A percentile compares a stretch with the other conserved stretches of the same genome.
phyloP scores from a whole-genome alignment of 202 grass and related monocot genomes.

The Dendrocalamus latiflorus region DNA sequence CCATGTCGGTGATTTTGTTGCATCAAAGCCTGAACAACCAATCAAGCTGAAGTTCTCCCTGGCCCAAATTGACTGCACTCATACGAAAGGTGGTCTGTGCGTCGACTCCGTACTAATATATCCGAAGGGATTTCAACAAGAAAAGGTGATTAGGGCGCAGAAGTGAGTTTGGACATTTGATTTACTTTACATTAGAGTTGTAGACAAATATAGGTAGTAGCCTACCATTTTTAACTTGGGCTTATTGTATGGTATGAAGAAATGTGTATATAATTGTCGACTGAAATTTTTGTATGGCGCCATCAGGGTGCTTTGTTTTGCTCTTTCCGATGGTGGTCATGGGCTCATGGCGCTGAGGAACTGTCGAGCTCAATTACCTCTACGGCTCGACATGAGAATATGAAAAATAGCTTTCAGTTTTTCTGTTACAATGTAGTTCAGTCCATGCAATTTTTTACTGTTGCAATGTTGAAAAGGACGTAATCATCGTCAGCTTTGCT shows the following conservation, averaged over 20 bases:
- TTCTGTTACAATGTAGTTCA: not conserved
- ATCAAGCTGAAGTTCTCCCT: constrained; percentile 76
- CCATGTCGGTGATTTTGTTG: constrained; percentile 74
- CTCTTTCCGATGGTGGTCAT: not conserved
- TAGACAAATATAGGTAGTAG: not conserved
- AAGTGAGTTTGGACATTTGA: constrained; percentile 12
- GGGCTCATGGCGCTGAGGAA: not conserved
- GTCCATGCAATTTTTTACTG: not conserved
- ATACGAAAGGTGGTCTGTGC: constrained; percentile 77
- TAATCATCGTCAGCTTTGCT: no score
- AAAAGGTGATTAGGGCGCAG: constrained; percentile 16
- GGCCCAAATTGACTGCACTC: constrained; percentile 86
- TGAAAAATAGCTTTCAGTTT: no score
- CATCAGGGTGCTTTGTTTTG: not conserved
- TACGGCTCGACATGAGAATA: not conserved
- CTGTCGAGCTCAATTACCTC: not conserved
- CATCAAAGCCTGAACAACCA: constrained; percentile 17
- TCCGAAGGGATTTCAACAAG: constrained; percentile 53
- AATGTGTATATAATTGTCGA: not conserved
- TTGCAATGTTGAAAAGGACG: no score
- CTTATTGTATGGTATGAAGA: constrained; percentile 1
- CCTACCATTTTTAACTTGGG: constrained; percentile 16
- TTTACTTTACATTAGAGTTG: not conserved
- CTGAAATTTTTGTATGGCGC: not conserved
- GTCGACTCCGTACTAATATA: constrained; percentile 79